Conservation (phyloP, 371 early-diverging fungal genomes). For the Umbelopsis sp. region DNA sequence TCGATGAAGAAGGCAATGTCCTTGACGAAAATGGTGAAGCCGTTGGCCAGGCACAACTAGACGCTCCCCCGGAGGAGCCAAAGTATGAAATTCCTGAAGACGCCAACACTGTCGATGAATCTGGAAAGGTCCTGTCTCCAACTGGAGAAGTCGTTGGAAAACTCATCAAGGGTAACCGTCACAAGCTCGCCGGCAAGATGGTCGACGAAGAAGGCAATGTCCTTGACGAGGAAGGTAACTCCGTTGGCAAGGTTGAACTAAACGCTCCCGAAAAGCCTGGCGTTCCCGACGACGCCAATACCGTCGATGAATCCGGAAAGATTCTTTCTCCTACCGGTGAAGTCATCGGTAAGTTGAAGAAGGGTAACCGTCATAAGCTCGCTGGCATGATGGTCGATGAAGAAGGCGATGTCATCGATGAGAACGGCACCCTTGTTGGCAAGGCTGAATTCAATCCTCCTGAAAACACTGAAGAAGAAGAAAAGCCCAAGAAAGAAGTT, state of each 20-base stretch:
- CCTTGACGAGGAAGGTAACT: constrained; percentile 30
- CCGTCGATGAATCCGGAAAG: no score
- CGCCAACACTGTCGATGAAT: constrained; percentile 29
- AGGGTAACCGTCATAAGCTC: no score
- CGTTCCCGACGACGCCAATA: not conserved
- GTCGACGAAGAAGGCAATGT: constrained; percentile 34
- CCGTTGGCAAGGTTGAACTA: constrained; percentile 33
- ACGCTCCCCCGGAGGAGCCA: not conserved
- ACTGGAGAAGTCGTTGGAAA: constrained; percentile 30
- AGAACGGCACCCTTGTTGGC: constrained; percentile 31
- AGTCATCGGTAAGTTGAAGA: no score
- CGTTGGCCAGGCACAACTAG: constrained; percentile 33
- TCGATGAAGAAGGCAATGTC: constrained; percentile 23
- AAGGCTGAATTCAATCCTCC: constrained; percentile 29
- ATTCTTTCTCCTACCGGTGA: no score
- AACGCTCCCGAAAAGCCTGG: not conserved
- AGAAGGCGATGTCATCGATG: constrained; percentile 19
- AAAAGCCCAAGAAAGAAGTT: not conserved
- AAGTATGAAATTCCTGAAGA: constrained; percentile 23
- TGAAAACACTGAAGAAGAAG: not conserved
- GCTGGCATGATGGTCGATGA: no score
- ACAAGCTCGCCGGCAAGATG: constrained; percentile 25
- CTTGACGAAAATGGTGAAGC: constrained; percentile 29
- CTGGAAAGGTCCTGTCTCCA: constrained; percentile 31
- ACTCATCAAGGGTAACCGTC: constrained; percentile 24